Evolutionary conservation across 495 filamentous ascomycete genomes (phyloP).

Genomic region (Penicillium desertorum): DNA sequence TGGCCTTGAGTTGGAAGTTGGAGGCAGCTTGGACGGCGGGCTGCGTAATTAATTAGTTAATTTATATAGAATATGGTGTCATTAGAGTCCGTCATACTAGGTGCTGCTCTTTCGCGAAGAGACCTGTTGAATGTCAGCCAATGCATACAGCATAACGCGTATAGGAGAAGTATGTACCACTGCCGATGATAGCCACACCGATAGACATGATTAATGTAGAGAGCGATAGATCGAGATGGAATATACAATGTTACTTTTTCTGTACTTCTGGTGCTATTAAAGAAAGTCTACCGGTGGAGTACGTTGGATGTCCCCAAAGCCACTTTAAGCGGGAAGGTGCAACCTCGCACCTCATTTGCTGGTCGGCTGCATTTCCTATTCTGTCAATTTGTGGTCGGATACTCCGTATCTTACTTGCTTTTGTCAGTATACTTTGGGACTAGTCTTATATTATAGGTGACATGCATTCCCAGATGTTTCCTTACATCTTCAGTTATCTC

Average conservation of each 20-base stretch:
- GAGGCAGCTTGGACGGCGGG: conserved; percentile 51
- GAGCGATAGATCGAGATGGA: neutral
- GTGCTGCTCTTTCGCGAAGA: conserved; percentile 48
- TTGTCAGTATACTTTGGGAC: neutral
- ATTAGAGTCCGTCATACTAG: conserved; percentile 34
- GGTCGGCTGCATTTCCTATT: neutral
- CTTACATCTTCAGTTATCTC: neutral
- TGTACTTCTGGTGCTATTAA: neutral
- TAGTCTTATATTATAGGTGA: neutral
- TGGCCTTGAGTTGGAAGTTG: conserved; percentile 53
- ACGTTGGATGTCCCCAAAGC: conserved; percentile 13
- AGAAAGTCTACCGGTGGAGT: conserved; percentile 17
- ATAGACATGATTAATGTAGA: conserved; percentile 32
- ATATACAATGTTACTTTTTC: neutral
- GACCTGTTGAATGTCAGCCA: conserved; percentile 38
- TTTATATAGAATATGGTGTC: neutral
- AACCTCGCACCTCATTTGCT: conserved; percentile 18
- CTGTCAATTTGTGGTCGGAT: too few species aligned
- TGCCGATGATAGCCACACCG: conserved; percentile 68
- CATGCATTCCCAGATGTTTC: too few species aligned
- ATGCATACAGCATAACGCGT: conserved; percentile 15
- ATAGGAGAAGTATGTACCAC: conserved; percentile 52
- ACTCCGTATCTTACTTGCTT: neutral
- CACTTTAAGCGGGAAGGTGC: conserved; percentile 28
- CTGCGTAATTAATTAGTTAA: conserved; percentile 28